Evolutionary conservation across 345 rosid species (phyloP), one percentile per base, ranked within the genome.

Genomic region (Fremontodendron californicum): DNA sequence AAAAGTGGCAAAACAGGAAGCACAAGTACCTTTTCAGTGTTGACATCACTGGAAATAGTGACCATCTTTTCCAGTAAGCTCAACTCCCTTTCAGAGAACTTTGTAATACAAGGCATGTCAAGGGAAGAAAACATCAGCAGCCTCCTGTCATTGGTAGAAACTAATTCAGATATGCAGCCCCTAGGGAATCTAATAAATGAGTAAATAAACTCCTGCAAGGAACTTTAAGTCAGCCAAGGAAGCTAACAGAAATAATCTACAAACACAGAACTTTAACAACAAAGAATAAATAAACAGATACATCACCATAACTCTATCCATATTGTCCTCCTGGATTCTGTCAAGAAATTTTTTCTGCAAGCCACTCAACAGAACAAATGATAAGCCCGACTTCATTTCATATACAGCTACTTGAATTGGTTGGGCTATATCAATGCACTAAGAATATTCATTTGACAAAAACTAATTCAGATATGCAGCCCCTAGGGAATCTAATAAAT

Each of bases 401-500:
- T 90, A 95, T 35, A 92, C 82, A 61, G 98, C 93, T 75, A 95
- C 99, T 86, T 93, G 99, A 83, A 93, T 81, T 78, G 99, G 99
- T 75, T 90, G 97, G 73, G 85, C 85, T 75, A 93, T 73, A 83
- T 95, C 99, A 76, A 81, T 69, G 76, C 89, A 93, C 58, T 90
- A 94, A 3, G 81, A 61, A 76, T 93, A 92, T 55, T 90, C 94
- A 54, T 71, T 83, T 71, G 93, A 86, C 71, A 95, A 78, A 63
- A n/a, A n/a, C n/a, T n/a, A 86, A 80, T 42, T 81, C 78, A 55
- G 75, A 64, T 13, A 68, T 72, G 71, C 78, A 73, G 21, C 85
- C 80, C 81, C 96, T 82, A 51, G 99, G 99, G 82, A 90, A 92
- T 76, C 90, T 90, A 96, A 93, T 89, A 73, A 95, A 90, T 61